A percentile compares a stretch with the other conserved stretches of the same genome.
Evolutionary conservation across 805 yeast genomes (phyloP).

Genomic region (Candida verbasci): DNA sequence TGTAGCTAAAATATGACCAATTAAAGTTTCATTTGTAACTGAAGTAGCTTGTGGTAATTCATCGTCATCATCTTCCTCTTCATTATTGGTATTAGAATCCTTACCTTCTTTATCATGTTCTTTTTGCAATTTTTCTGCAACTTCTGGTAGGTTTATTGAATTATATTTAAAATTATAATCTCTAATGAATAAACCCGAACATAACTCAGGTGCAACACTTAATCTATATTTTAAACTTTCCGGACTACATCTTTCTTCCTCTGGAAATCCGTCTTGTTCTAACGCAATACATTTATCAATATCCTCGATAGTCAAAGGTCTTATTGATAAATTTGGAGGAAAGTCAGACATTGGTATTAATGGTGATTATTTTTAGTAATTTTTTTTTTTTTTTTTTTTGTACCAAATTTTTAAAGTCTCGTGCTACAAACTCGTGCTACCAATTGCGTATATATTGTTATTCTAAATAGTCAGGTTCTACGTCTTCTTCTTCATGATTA

Average conservation of each 20-base stretch:
- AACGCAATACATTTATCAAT: slow-evolving; percentile 54
- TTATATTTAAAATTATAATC: slow-evolving; percentile 48
- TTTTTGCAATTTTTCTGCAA: slow-evolving; percentile 29
- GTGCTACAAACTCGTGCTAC: background rate
- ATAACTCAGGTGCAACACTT: slow-evolving; percentile 80
- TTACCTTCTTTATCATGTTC: too few species aligned
- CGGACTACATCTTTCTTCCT: slow-evolving; percentile 61
- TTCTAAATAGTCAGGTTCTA: slow-evolving; percentile 21
- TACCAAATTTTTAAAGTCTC: too few species aligned
- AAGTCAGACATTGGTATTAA: slow-evolving; percentile 43
- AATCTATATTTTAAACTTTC: slow-evolving; percentile 67
- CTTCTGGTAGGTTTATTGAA: slow-evolving; percentile 38
- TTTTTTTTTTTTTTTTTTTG: slow-evolving; percentile 1
- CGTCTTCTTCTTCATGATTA: slow-evolving; percentile 12
- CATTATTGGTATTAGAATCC: too few species aligned
- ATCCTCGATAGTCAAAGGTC: slow-evolving; percentile 81
- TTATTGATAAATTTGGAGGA: slow-evolving; percentile 47
- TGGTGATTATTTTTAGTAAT: background rate
- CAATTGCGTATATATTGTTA: slow-evolving; percentile 1
- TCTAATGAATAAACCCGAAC: slow-evolving; percentile 82
- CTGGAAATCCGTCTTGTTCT: slow-evolving; percentile 68
- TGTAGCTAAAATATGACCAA: slow-evolving; percentile 81
- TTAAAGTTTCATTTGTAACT: slow-evolving; percentile 56
- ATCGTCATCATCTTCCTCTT: slow-evolving; percentile 27
- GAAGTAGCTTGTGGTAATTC: slow-evolving; percentile 45